Evolutionary conservation across 345 rosid genomes (phyloP), one percentile per base, ranked within the genome.

Genomic region (Isatis tinctoria): DNA sequence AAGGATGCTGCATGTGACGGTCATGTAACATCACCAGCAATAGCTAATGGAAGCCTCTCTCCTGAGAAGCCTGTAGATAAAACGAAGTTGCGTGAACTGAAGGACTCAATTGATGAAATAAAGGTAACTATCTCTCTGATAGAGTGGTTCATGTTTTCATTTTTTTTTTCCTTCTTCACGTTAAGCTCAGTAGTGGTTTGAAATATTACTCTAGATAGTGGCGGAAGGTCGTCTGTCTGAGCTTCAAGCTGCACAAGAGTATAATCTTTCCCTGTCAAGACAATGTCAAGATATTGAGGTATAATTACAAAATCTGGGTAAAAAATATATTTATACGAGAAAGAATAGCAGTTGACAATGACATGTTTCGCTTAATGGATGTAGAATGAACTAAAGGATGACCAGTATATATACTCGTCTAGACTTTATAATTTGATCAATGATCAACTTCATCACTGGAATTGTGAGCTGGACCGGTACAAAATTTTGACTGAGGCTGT

Each of bases 401-500:
- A 90, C 48, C 90, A 92, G 72, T 82, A 85, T 81, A 81, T 92
- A 59, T 70, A 74, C 71, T 87, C 86, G 8, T 92, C 94, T 58
- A 86, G 88, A 72, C 78, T 85, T 52, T 95, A 85, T 75, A 79
- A 58, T 72, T 80, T 87, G 81, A 75, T 87, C 77, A 87, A 82
- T 53, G 99, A 95, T 82, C 97, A 90, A 81, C 82, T 92, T 60
- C 90, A 84, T 77, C 93, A 87, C 78, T 83, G 88, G 88, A 86
- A 82, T 79, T 84, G 80, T 80, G 97, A 95, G 73, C 69, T 84
- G 71, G 97, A 85, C 74, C 84, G 85, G 52, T 90, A 84, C 82
- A 90, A 83, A 79, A 73, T 80, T 39, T 68, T 88, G 79, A 78
- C 82, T 13, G 92, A 86, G 75, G 65, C 89, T 37, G 71, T 80